Conservation (phyloP, 179 eudicot genomes). For the Beta corolliflora region DNA sequence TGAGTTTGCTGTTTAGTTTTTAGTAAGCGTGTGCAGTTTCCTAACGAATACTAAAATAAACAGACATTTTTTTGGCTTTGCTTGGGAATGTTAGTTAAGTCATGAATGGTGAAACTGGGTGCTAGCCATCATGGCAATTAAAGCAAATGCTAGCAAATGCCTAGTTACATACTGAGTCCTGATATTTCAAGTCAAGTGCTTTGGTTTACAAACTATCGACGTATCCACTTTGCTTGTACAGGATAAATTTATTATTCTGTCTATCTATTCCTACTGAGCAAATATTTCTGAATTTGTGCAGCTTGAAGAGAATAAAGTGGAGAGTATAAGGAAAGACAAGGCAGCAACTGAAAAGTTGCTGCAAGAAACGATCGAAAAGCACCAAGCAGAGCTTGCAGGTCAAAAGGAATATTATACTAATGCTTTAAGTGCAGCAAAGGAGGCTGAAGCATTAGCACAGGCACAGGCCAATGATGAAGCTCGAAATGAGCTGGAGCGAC, state of each 20-base stretch:
- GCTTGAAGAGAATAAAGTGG: slow-evolving; percentile 98
- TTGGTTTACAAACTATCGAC: background rate
- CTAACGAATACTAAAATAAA: background rate
- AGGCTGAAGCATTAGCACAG: slow-evolving; percentile 91
- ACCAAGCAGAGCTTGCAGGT: slow-evolving; percentile 84
- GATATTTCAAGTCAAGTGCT: background rate
- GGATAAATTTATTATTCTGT: slow-evolving; percentile 1
- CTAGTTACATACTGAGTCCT: background rate
- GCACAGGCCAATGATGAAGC: slow-evolving; percentile 85
- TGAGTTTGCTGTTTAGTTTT: background rate
- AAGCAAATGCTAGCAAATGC: background rate
- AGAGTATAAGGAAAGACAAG: slow-evolving; percentile 90
- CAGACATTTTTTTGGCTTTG: background rate
- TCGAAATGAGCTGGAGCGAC: slow-evolving; percentile 72
- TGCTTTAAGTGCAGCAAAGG: slow-evolving; percentile 90
- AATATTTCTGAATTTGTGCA: slow-evolving; percentile 29
- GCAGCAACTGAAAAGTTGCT: slow-evolving; percentile 90
- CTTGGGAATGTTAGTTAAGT: background rate
- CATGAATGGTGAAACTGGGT: background rate
- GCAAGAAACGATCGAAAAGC: slow-evolving; percentile 94
- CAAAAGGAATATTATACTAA: slow-evolving; percentile 85
- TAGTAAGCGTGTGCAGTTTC: background rate
- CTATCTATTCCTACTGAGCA: slow-evolving; percentile 1
- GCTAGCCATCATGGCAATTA: background rate
- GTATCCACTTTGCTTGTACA: slow-evolving; percentile 9